Conservation (phyloP, 2,329 filamentous ascomycete species). For the Albifimbria verrucaria region DNA sequence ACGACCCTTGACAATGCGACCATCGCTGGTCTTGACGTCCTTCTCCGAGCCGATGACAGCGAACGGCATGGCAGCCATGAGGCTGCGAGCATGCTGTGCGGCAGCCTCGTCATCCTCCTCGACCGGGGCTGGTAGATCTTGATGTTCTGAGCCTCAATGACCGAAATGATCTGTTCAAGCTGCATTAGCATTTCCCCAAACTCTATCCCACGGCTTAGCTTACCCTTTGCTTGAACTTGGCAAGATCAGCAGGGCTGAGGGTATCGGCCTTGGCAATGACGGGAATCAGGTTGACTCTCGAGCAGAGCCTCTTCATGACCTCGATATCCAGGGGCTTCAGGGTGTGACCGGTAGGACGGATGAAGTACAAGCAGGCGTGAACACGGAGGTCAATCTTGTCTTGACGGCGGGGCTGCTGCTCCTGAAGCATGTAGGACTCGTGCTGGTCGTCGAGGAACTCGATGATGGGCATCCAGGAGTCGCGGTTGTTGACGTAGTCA, state of each 20-base stretch:
- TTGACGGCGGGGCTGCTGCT: constrained; percentile 95
- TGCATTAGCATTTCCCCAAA: neutral
- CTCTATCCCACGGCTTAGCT: constrained; percentile 27
- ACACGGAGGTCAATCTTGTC: constrained; percentile 99
- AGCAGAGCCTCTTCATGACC: constrained; percentile 99
- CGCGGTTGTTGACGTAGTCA: constrained; percentile 99
- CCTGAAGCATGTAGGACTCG: constrained; percentile 99
- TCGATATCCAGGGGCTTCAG: constrained; percentile 98
- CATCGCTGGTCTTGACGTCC: constrained; percentile 94
- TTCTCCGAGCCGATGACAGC: constrained; percentile 99
- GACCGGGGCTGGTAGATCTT: constrained; percentile 98
- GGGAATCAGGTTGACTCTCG: constrained; percentile 96
- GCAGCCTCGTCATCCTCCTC: constrained; percentile 98
- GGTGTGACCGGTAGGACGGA: constrained; percentile 96
- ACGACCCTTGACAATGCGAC: constrained; percentile 95
- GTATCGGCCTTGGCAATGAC: constrained; percentile 99
- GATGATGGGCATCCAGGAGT: constrained; percentile 99
- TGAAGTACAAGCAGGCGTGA: constrained; percentile 98
- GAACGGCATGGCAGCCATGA: constrained; percentile 98
- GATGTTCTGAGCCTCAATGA: constrained; percentile 97
- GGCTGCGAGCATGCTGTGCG: constrained; percentile 86
- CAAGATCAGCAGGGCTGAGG: constrained; percentile 85
- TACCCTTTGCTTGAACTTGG: constrained; percentile 94
- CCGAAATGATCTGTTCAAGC: constrained; percentile 71
- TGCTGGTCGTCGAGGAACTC: constrained; percentile 99